Evolutionary conservation across 768 basidiomycete species (phyloP), one percentile per base, ranked within the genome.

Genomic region (Podaxis sp.): DNA sequence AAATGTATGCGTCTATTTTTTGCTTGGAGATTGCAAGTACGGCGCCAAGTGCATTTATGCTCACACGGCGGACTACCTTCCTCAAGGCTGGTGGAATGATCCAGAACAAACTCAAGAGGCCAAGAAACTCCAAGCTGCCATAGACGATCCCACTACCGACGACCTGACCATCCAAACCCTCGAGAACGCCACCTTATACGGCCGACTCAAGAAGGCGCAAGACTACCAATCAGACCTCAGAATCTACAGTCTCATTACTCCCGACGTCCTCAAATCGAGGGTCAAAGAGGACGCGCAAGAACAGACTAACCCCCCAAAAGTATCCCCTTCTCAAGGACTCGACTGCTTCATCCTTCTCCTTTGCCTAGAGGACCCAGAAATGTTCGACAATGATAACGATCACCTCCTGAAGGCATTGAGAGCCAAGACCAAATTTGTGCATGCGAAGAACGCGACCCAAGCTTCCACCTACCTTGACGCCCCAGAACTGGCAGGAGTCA

Each of bases 1-100:
- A 58, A 84, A 84, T 56, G 82, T 84, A 20, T 85, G 83, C 67
- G 40, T 76, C 5, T 72, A 74, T 63, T 79, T 72, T 64, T 67
- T 84, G 24, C 65, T 82, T 10, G 75, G 70, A 12, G 63, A 64
- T 1, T 83, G 83, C 74, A 74, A 72, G 54, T 80, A 75, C 64
- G 73, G 76, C 10, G 67, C 54, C 15, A 72, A 71, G 46, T 84
- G 82, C 66, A 69, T 70, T 1, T 83, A 84, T 64, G 69, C 75
- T 37, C 83, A 84, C 67, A 73, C 77, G 28, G 75, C 70, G 54
- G 69, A 69, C 1, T 72, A 74, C 64, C 76, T 84, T 38, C 76
- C 76, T 4, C 60, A 70, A 2, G 63, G 60, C 20, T 76, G 78
- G 10, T 82, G 80, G 80, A 65, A 69, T 15, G 55, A 41, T 11